Conservation (phyloP, 2,329 filamentous ascomycete species). For the Zymoseptoria passerinii region DNA sequence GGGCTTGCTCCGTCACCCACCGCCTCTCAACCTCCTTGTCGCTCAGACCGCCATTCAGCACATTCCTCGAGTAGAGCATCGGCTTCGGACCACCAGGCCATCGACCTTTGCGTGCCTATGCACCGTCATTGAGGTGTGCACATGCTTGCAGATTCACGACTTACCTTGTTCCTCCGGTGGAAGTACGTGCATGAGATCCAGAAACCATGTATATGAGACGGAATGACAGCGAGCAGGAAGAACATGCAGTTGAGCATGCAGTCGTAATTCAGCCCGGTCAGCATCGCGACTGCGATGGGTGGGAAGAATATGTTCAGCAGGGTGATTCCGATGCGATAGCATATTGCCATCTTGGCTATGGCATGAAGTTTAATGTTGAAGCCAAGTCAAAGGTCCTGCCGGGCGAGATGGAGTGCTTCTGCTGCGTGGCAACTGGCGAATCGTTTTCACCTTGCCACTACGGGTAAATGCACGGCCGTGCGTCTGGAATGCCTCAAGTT, state of each 20-base stretch:
- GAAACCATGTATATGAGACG: conserved; percentile 35
- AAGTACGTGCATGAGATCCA: conserved; percentile 36
- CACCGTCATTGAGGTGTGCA: neutral
- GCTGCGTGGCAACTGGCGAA: neutral
- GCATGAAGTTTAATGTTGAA: neutral
- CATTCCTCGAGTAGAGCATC: conserved; percentile 30
- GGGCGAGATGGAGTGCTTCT: neutral
- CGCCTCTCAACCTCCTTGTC: conserved; percentile 26
- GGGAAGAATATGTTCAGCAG: conserved; percentile 36
- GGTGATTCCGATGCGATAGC: conserved; percentile 29
- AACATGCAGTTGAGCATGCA: conserved; percentile 32
- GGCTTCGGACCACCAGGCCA: conserved; percentile 31
- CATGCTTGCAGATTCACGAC: neutral
- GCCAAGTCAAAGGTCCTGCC: neutral
- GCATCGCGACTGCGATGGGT: conserved; percentile 30
- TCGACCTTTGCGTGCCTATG: conserved; percentile 29
- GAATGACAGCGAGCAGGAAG: conserved; percentile 35
- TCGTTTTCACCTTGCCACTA: neutral
- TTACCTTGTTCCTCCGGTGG: conserved; percentile 30
- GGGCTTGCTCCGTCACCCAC: conserved; percentile 19
- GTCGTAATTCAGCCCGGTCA: conserved; percentile 31
- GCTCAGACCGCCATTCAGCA: conserved; percentile 32
- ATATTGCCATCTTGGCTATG: neutral
- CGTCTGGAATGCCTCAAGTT: neutral
- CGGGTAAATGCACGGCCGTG: neutral